A percentile compares a stretch with the other conserved stretches of the same genome.
Conservation (phyloP, 495 filamentous ascomycete species). For the Paragyromitra xinjiangensis region DNA sequence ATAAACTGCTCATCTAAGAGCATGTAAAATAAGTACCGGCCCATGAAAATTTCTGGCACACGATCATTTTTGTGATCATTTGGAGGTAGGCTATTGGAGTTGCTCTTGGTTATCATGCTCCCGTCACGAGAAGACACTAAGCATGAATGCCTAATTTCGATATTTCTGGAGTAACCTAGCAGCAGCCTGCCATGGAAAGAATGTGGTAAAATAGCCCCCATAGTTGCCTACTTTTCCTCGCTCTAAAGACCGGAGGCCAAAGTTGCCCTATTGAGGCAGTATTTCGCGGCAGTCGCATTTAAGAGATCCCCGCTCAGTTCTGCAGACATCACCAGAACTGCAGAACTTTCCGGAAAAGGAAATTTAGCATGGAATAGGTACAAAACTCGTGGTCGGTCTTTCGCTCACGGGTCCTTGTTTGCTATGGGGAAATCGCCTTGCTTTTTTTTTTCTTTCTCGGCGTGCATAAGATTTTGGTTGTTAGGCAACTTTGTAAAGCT, state of each 20-base stretch:
- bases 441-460: slow-evolving; percentile 11
- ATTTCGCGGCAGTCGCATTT: slow-evolving; percentile 14
- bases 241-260: neutral
- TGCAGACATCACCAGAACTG: neutral
- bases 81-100: neutral
- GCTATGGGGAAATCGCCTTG: neutral
- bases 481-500: slow-evolving; percentile 19
- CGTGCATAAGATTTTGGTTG: slow-evolving; percentile 13
- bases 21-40: slow-evolving; percentile 31
- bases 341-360: neutral
- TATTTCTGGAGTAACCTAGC: slow-evolving; percentile 7
- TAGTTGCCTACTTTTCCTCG: slow-evolving; percentile 4
- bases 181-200: neutral
- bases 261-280: slow-evolving; percentile 7
- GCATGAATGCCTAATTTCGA: slow-evolving; percentile 20
- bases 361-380: slow-evolving; percentile 7
- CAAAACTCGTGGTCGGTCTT: neutral
- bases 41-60: slow-evolving; percentile 14
- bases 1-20: slow-evolving; percentile 21
- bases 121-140: neutral
- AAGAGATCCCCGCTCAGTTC: neutral
- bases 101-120: neutral
- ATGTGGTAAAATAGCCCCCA: neutral
- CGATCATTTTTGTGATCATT: slow-evolving; percentile 15
- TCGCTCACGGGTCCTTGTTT: neutral